phyloP scores from a whole-genome alignment of 805 yeast genomes.

The Pichia nanzhaoensis region DNA sequence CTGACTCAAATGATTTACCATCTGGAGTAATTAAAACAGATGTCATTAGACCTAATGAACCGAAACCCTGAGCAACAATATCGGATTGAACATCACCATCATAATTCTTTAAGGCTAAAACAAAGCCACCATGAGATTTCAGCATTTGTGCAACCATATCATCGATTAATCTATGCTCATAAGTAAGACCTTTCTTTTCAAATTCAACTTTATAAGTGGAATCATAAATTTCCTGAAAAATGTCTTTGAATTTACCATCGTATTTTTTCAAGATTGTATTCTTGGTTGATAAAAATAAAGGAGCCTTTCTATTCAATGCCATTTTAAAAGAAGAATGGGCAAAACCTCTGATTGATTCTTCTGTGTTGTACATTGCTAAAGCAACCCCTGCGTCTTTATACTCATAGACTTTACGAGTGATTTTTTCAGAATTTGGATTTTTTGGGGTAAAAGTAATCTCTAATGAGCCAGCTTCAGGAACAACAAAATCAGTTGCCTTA shows the following conservation, averaged over 20 bases:
- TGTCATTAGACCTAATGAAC: conserved; percentile 79
- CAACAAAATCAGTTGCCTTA: conserved; percentile 67
- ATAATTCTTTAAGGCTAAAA: conserved; percentile 75
- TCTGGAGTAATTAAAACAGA: conserved; percentile 79
- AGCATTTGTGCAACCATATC: conserved; percentile 89
- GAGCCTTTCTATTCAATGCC: conserved; percentile 58
- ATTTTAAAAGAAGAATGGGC: conserved; percentile 75
- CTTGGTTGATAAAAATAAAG: conserved; percentile 65
- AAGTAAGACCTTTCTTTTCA: conserved; percentile 56
- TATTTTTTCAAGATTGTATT: conserved; percentile 77
- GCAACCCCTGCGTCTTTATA: conserved; percentile 69
- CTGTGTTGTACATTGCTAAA: conserved; percentile 78
- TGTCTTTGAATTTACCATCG: conserved; percentile 78
- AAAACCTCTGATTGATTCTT: conserved; percentile 67
- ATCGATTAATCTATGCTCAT: conserved; percentile 77
- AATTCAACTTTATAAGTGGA: conserved; percentile 48
- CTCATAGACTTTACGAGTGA: conserved; percentile 49
- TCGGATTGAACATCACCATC: conserved; percentile 86
- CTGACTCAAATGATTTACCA: conserved; percentile 79
- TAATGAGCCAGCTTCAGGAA: conserved; percentile 60
- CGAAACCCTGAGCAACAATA: conserved; percentile 83
- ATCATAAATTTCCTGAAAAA: conserved; percentile 63
- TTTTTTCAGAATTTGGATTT: conserved; percentile 42
- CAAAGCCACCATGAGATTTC: conserved; percentile 76
- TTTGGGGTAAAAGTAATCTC: conserved; percentile 60